phyloP scores from a whole-genome alignment of 257 asterid genomes.

The Solanum corneliomulleri region DNA sequence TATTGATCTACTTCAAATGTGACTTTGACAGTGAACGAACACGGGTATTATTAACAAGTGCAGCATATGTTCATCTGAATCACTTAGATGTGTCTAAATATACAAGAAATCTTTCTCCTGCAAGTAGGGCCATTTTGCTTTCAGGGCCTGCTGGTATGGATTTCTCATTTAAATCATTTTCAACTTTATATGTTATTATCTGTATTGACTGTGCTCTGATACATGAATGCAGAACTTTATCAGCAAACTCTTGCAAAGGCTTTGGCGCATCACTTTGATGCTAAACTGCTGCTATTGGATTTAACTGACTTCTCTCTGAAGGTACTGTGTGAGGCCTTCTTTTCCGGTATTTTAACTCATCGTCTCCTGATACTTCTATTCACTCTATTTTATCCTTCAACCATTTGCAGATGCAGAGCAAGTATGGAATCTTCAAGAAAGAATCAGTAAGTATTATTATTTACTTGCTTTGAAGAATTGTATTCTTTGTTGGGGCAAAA shows the following conservation, averaged over 20 bases:
- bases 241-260: constrained; percentile 80
- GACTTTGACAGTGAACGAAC: constrained; percentile 63
- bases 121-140: constrained; percentile 81
- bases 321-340: constrained; percentile 28
- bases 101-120: constrained; percentile 86
- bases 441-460: constrained; percentile 43
- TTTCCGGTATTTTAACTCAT: not conserved
- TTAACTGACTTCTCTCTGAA: constrained; percentile 68
- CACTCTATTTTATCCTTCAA: constrained; percentile 2
- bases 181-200: not conserved
- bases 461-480: not conserved
- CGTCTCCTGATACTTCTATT: constrained; percentile 3
- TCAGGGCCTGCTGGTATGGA: constrained; percentile 84
- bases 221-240: constrained; percentile 40
- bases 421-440: constrained; percentile 61
- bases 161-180: not conserved
- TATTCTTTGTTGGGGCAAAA: not conserved
- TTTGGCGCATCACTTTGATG: constrained; percentile 70
- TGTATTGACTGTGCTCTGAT: not conserved
- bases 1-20: not conserved
- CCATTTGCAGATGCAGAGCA: constrained; percentile 67
- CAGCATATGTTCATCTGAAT: constrained; percentile 81
- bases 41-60: constrained; percentile 52
- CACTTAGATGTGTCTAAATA: constrained; percentile 75
- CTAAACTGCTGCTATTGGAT: constrained; percentile 73